Evolutionary conservation across 140 eudicot species (phyloP).

Genomic region (Cichorium intybus): DNA sequence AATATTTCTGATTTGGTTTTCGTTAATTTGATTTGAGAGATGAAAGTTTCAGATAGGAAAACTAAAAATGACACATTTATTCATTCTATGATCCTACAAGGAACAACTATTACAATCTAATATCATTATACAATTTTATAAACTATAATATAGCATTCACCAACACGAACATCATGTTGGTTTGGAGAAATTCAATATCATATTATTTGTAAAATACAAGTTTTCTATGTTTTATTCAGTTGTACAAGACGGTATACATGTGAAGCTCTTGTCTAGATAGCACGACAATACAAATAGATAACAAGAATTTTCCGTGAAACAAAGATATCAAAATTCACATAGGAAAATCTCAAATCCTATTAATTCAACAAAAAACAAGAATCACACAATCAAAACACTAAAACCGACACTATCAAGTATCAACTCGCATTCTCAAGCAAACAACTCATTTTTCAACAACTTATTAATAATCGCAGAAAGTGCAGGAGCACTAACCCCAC

Average conservation of each 20-base stretch:
- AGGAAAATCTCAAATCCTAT: background rate
- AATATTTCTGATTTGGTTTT: no score
- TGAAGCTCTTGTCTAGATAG: background rate
- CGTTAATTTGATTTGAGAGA: no score
- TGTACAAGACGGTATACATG: constrained; percentile 9
- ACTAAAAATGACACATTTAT: no score
- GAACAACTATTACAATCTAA: no score
- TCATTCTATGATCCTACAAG: no score
- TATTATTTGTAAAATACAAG: no score
- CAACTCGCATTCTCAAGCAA: constrained; percentile 12
- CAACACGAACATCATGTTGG: no score
- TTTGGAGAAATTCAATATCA: no score
- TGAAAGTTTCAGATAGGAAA: no score
- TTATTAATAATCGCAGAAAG: constrained; percentile 59
- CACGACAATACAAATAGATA: background rate
- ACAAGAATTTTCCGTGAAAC: background rate
- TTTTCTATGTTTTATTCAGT: constrained; percentile 3
- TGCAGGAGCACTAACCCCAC: constrained; percentile 66
- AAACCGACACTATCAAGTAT: background rate
- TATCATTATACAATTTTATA: no score
- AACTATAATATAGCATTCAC: no score
- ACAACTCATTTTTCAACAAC: constrained; percentile 34
- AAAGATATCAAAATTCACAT: constrained; percentile 6
- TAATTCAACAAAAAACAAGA: background rate
- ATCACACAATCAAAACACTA: background rate